These are phyloP conservation scores for Colletotrichum echinochloae DNA, from an alignment of 2,329 filamentous ascomycete genomes.

Conservation along the genomic window DNA sequence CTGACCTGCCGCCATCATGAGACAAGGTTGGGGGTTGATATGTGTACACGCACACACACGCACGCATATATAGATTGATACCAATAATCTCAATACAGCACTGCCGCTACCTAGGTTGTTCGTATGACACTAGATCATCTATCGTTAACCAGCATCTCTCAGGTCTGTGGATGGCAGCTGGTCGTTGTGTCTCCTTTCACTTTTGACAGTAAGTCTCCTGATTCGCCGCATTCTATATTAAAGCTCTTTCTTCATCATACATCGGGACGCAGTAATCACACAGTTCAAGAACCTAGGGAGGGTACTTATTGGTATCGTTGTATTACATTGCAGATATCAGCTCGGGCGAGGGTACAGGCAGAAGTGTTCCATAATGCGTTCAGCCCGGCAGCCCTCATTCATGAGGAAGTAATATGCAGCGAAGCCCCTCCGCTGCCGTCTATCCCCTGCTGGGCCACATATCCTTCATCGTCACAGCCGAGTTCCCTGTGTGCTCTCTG, in stretches of 20 bases:
- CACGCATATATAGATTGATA: slow-evolving; percentile 34
- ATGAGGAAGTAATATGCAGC: not conserved
- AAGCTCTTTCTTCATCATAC: not conserved
- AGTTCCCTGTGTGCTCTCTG: no score
- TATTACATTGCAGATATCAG: not conserved
- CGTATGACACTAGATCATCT: not conserved
- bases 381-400: not conserved
- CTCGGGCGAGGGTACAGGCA: not conserved
- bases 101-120: not conserved
- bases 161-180: not conserved
- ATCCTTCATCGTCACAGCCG: not conserved
- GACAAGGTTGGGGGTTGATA: slow-evolving; percentile 7
- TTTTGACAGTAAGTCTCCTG: not conserved
- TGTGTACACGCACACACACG: not conserved
- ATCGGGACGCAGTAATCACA: not conserved
- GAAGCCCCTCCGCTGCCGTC: not conserved
- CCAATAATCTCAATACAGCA: slow-evolving; percentile 7
- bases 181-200: not conserved
- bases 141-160: not conserved
- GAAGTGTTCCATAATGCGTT: not conserved
- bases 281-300: not conserved
- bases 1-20: slow-evolving; percentile 12
- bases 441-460: not conserved
- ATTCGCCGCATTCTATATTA: not conserved
- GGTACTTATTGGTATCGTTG: not conserved